A percentile compares a stretch with the other conserved stretches of the same genome.
These are phyloP conservation scores for Xylaria sp. DNA, from an alignment of 2,329 filamentous ascomycete species.

Conservation along the genomic window DNA sequence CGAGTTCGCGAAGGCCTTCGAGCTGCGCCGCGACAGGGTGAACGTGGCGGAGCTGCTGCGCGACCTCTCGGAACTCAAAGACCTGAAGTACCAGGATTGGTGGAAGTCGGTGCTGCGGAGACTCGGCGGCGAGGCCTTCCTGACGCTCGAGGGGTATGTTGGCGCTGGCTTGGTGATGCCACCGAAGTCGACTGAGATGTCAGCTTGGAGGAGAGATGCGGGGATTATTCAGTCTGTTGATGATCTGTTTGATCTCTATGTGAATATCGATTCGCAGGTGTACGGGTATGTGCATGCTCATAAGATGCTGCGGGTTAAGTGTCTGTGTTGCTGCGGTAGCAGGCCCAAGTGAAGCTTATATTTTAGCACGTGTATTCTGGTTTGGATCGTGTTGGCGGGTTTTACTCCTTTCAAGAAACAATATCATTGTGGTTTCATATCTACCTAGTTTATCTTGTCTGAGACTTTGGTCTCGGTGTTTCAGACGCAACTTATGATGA, in stretches of 20 bases:
- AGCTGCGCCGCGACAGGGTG: constrained; percentile 19
- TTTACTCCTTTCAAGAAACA: too few species aligned
- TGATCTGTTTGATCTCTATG: neutral
- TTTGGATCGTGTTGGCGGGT: neutral
- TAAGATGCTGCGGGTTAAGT: neutral
- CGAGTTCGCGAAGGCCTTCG: constrained; percentile 24
- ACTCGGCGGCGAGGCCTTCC: constrained; percentile 17
- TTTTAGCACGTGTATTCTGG: neutral
- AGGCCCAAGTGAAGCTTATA: neutral
- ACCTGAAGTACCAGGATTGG: neutral
- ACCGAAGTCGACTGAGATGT: neutral
- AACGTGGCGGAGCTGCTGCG: constrained; percentile 4
- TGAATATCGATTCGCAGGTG: neutral
- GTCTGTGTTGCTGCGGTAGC: neutral
- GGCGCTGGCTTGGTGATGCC: neutral
- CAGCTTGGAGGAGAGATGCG: neutral
- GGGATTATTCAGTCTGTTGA: neutral
- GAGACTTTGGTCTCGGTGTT: too few species aligned
- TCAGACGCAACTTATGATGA: too few species aligned
- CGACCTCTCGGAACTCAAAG: neutral
- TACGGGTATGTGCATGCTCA: neutral
- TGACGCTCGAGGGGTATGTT: neutral
- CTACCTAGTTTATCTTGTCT: too few species aligned
- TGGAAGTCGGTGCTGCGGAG: constrained; percentile 5
- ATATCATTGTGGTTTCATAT: too few species aligned